These are phyloP conservation scores for Penicillium malachiteum DNA, from an alignment of 495 filamentous ascomycete genomes.

Conservation along the genomic window DNA sequence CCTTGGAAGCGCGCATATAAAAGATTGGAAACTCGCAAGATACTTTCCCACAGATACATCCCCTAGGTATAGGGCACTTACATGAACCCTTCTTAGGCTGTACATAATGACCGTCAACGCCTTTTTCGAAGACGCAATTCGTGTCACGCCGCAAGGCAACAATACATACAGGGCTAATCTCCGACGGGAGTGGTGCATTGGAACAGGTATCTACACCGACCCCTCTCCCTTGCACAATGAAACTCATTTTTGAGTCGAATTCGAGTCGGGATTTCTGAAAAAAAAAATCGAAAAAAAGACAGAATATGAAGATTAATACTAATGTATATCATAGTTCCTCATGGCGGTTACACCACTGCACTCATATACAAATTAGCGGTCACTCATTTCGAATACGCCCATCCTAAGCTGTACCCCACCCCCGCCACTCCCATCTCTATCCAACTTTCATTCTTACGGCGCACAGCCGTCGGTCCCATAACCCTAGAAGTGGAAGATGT, in stretches of 20 bases:
- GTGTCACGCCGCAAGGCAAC: constrained; percentile 51
- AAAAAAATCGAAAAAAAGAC: not conserved
- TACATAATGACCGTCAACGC: constrained; percentile 15
- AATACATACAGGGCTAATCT: constrained; percentile 63
- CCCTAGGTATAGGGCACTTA: too few species aligned
- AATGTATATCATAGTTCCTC: constrained; percentile 58
- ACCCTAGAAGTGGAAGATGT: constrained; percentile 64
- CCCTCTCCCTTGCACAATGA: not conserved
- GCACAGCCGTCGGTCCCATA: constrained; percentile 63
- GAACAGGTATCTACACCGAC: constrained; percentile 49
- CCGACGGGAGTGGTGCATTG: constrained; percentile 67
- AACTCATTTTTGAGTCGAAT: too few species aligned
- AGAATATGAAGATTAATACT: not conserved
- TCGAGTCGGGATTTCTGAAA: not conserved
- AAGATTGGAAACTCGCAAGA: too few species aligned
- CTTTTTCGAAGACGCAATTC: constrained; percentile 59
- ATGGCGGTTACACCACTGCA: constrained; percentile 76
- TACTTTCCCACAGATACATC: too few species aligned
- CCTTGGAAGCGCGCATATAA: not conserved
- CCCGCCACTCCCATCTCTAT: constrained; percentile 58
- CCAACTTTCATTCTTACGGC: constrained; percentile 73
- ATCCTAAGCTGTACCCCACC: constrained; percentile 57
- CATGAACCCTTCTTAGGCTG: too few species aligned
- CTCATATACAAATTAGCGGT: constrained; percentile 59
- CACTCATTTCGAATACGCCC: constrained; percentile 64